phyloP scores from a whole-genome alignment of 768 basidiomycete species.

The Pulveroboletus ravenelii region DNA sequence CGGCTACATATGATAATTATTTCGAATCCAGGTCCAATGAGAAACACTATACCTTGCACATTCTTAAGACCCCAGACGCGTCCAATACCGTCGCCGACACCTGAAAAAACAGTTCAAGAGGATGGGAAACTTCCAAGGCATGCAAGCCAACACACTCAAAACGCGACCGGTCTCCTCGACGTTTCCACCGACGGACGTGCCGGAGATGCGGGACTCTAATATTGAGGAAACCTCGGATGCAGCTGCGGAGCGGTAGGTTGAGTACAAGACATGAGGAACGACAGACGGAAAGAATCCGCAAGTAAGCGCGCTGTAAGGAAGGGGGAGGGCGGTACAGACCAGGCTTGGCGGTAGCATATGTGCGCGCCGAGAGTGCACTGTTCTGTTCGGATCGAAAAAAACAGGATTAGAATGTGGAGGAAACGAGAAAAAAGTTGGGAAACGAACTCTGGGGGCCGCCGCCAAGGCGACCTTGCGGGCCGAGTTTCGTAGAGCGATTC shows the following conservation, averaged over 20 bases:
- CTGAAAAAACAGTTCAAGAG: slow-evolving; percentile 36
- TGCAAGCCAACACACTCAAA: slow-evolving; percentile 62
- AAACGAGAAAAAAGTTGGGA: slow-evolving; percentile 7
- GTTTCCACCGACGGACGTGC: slow-evolving; percentile 84
- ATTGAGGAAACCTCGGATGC: slow-evolving; percentile 99
- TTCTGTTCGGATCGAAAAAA: slow-evolving; percentile 28
- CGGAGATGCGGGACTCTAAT: slow-evolving; percentile 97
- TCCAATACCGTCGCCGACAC: slow-evolving; percentile 99
- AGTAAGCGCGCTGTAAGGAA: slow-evolving; percentile 5
- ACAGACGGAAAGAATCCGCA: slow-evolving; percentile 9
- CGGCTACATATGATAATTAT: slow-evolving; percentile 49
- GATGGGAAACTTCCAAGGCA: not conserved
- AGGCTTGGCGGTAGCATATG: slow-evolving; percentile 98
- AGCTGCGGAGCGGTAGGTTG: slow-evolving; percentile 50
- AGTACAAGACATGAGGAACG: slow-evolving; percentile 6
- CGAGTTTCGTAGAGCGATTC: slow-evolving; percentile 82
- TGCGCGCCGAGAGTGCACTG: slow-evolving; percentile 55
- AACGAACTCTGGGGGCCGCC: slow-evolving; percentile 56
- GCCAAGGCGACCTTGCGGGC: slow-evolving; percentile 72
- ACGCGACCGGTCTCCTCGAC: slow-evolving; percentile 99
- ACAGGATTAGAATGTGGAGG: slow-evolving; percentile 5
- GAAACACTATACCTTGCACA: slow-evolving; percentile 73
- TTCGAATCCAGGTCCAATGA: not conserved
- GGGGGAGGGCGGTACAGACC: slow-evolving; percentile 47
- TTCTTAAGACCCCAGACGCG: slow-evolving; percentile 99